These are phyloP conservation scores for Diaporthe destruens DNA, from an alignment of 2,329 filamentous ascomycete genomes.

Conservation along the genomic window DNA sequence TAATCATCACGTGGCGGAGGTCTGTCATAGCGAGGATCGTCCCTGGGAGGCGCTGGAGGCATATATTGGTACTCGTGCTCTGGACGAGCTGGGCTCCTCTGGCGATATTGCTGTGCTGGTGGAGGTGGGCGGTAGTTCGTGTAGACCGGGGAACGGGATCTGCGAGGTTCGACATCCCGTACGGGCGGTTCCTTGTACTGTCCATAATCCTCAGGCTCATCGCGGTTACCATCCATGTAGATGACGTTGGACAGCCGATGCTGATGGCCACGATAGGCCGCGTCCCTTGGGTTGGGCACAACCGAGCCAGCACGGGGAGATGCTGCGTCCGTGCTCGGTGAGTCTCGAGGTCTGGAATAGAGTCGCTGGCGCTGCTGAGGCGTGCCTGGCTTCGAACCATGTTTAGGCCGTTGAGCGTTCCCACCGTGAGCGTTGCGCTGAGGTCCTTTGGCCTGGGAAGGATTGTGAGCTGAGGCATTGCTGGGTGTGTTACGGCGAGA, in stretches of 20 bases:
- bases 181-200: conserved; percentile 45
- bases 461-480: neutral
- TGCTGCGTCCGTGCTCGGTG: conserved; percentile 38
- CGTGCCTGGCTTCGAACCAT: conserved; percentile 40
- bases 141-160: conserved; percentile 52
- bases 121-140: conserved; percentile 47
- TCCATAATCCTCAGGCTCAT: conserved; percentile 39
- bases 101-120: conserved; percentile 48
- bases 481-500: conserved; percentile 12
- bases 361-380: conserved; percentile 37
- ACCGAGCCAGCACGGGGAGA: conserved; percentile 9
- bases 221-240: conserved; percentile 38
- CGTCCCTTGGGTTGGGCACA: conserved; percentile 10
- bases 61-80: conserved; percentile 49
- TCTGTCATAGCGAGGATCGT: conserved; percentile 49
- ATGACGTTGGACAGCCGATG: conserved; percentile 31
- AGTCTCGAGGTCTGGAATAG: conserved; percentile 32
- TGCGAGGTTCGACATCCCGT: conserved; percentile 43
- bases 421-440: conserved; percentile 16
- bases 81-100: conserved; percentile 48
- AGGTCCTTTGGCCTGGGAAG: neutral
- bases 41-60: conserved; percentile 43
- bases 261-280: conserved; percentile 34
- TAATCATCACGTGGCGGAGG: conserved; percentile 43
- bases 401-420: conserved; percentile 20